phyloP scores from a whole-genome alignment of 1,139 yeast genomes.

The Lodderomyces beijingensis region DNA sequence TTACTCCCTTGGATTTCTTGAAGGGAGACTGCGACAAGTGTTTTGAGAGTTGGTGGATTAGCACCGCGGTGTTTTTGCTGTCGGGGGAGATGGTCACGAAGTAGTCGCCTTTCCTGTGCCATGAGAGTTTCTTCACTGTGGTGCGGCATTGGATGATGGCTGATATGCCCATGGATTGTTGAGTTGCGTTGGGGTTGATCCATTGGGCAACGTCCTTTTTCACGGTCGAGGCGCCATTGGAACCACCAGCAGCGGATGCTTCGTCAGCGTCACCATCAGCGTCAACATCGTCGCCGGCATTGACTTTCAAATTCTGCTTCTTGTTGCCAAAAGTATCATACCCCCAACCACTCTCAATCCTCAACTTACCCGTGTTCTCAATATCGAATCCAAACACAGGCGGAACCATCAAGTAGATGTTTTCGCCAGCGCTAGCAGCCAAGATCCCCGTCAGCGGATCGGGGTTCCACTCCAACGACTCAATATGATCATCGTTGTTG shows the following conservation, averaged over 20 bases:
- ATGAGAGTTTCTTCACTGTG: constrained; percentile 75
- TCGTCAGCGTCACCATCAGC: constrained; percentile 19
- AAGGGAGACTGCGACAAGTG: constrained; percentile 98
- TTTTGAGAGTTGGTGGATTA: constrained; percentile 91
- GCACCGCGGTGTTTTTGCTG: constrained; percentile 80
- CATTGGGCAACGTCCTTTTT: constrained; percentile 72
- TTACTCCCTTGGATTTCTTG: constrained; percentile 86
- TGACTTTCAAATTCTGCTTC: constrained; percentile 41
- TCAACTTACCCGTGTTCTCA: constrained; percentile 75
- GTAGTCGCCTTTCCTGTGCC: constrained; percentile 98
- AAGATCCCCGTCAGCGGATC: constrained; percentile 65
- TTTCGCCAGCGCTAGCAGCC: constrained; percentile 83
- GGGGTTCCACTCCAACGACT: constrained; percentile 89
- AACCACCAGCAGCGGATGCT: constrained; percentile 22
- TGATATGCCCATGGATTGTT: constrained; percentile 63
- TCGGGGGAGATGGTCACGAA: constrained; percentile 93
- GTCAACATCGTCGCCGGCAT: constrained; percentile 34
- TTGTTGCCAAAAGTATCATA: constrained; percentile 70
- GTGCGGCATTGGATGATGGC: constrained; percentile 66
- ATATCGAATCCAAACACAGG: constrained; percentile 86
- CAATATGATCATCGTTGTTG: constrained; percentile 70
- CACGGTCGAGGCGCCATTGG: constrained; percentile 31
- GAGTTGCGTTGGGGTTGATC: constrained; percentile 72
- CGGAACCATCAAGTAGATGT: constrained; percentile 74
- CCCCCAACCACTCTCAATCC: constrained; percentile 91